Evolutionary conservation across 2,329 filamentous ascomycete species (phyloP), one percentile per base, ranked within the genome.

Genomic region (Diaporthe sp.): DNA sequence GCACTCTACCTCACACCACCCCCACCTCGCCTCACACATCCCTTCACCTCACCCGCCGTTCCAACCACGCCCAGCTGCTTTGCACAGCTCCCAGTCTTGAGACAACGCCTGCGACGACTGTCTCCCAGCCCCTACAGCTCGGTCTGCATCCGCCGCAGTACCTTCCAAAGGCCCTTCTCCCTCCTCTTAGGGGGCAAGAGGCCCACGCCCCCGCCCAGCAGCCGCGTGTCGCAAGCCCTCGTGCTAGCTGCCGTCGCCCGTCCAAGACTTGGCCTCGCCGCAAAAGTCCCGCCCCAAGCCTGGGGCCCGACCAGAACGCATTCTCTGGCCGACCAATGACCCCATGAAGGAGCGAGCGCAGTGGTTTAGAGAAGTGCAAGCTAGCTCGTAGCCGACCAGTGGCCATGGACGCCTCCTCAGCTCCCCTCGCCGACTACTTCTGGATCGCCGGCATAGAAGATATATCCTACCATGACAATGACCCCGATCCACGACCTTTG

Each of bases 371-470:
- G 68, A 61, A 68, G 57, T 72, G 67, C 67, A 67, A 55, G 58
- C 66, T 57, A 74, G 45, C 64, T 64, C 45, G 60, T n/a, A 74
- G 66, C 66, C 71, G 52, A 76, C 67, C 58, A 52, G 72, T 85
- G 87, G 87, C 84, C 85, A 91, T 91, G 89, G 89, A 91, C 81
- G 86, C 83, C 84, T 87, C 90, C 75, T 91, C 91, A 77, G 88
- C 88, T 77, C 92, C 92, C 81, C 87, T 94, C 82, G 92, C 92
- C 83, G 92, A 94, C 83, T 94, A 94, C 85, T 94, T 94, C 84
- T 94, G 92, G 92, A 93, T 94, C 82, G 92, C 92, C 78, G 92
- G 92, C 80, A 87, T 94, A 83, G 92, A 93, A 83, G 89, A 90
- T 76, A 87, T 93, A 78, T 88, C 89, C 73, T 93, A 93, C 85